Conservation (phyloP, 176 grass and related monocot genomes). For the Zizania latifolia region DNA sequence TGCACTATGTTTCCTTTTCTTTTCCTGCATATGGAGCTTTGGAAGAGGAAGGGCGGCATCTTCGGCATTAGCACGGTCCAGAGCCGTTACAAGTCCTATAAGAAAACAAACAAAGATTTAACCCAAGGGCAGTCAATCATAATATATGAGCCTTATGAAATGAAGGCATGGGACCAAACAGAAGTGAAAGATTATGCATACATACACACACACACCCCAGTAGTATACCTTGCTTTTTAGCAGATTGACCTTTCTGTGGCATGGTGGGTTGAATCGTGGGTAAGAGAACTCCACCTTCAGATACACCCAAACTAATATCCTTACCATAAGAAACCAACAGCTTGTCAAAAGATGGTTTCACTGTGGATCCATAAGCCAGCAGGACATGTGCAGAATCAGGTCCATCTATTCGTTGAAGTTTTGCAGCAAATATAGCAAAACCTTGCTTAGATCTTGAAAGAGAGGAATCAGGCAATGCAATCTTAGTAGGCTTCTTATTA, state of each 20-base stretch:
- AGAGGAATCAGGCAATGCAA: constrained; percentile 42
- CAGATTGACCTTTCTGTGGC: constrained; percentile 47
- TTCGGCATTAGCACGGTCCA: constrained; percentile 88
- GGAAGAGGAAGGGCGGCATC: constrained; percentile 83
- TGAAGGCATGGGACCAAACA: too few relatives aligned
- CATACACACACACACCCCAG: background rate
- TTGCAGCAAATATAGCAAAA: constrained; percentile 64
- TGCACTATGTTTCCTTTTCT: constrained; percentile 83
- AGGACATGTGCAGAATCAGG: constrained; percentile 62
- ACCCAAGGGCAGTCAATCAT: background rate
- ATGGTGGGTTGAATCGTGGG: constrained; percentile 33
- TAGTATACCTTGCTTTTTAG: constrained; percentile 53
- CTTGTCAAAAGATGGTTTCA: constrained; percentile 88
- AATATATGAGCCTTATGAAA: background rate
- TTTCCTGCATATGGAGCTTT: constrained; percentile 60
- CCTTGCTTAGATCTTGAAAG: constrained; percentile 40
- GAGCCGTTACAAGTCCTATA: constrained; percentile 61
- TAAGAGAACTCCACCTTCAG: constrained; percentile 73
- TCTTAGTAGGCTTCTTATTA: constrained; percentile 71
- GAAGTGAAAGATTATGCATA: too few relatives aligned
- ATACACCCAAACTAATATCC: constrained; percentile 62
- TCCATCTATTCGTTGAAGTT: constrained; percentile 56
- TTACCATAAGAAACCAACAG: constrained; percentile 57
- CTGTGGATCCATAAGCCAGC: constrained; percentile 76
- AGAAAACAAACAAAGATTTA: constrained; percentile 34